These are phyloP conservation scores for Phaeodactylum tricornutum DNA, from an alignment of 108 stramenopile species.

Conservation along the genomic window DNA sequence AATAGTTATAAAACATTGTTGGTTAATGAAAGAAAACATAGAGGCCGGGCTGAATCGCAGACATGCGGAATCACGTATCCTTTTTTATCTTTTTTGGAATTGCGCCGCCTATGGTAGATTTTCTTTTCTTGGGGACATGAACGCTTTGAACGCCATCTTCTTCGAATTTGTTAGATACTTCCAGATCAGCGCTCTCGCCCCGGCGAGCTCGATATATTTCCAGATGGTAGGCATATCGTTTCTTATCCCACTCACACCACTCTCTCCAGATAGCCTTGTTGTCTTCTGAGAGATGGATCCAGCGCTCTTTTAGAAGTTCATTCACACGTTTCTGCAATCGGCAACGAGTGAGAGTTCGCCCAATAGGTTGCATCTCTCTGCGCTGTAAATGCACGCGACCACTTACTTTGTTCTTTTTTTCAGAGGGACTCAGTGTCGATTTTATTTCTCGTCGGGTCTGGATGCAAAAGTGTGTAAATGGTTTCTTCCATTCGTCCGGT, in stretches of 20 bases:
- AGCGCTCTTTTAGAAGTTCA: slow-evolving; percentile 51
- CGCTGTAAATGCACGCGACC: slow-evolving; percentile 5
- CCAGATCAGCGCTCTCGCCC: not conserved
- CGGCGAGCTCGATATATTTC: slow-evolving; percentile 17
- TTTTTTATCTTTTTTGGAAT: too few relatives aligned
- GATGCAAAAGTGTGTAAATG: slow-evolving; percentile 77
- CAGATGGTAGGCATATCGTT: slow-evolving; percentile 47
- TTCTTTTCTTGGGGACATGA: slow-evolving; percentile 15
- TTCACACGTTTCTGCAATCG: slow-evolving; percentile 54
- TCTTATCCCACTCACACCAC: slow-evolving; percentile 74
- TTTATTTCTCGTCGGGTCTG: slow-evolving; percentile 59
- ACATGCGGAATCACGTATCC: too few relatives aligned
- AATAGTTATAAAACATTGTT: too few relatives aligned
- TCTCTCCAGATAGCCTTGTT: slow-evolving; percentile 57
- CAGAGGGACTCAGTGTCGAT: slow-evolving; percentile 33
- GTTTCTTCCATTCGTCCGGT: slow-evolving; percentile 62
- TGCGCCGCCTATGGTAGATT: too few relatives aligned
- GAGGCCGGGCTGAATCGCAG: too few relatives aligned
- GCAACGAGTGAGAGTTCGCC: not conserved
- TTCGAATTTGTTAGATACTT: not conserved
- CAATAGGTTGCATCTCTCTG: not conserved
- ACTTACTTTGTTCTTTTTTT: slow-evolving; percentile 69
- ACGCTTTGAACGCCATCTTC: slow-evolving; percentile 2
- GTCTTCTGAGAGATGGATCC: slow-evolving; percentile 47
- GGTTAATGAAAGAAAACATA: too few relatives aligned